Percentiles rank a stretch among this genome's conserved stretches.
phyloP scores from a whole-genome alignment of 225 moss, liverwort and hornwort genomes.

The Pleurozium schreberi region DNA sequence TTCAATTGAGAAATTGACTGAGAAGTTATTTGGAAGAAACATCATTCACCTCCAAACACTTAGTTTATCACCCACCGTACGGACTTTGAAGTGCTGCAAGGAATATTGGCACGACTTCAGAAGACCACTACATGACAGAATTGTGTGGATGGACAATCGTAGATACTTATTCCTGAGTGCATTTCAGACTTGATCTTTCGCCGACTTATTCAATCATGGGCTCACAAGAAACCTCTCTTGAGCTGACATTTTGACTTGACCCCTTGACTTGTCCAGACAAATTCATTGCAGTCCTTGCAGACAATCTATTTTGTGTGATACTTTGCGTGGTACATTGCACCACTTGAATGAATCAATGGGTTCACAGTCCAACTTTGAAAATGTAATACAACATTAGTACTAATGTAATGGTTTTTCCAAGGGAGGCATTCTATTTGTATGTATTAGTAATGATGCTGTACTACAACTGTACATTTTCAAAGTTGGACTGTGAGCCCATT shows the following conservation, averaged over 20 bases:
- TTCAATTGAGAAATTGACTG: not conserved
- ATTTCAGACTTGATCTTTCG: not conserved
- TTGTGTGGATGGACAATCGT: not conserved
- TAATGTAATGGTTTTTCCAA: too few species aligned
- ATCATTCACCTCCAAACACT: not conserved
- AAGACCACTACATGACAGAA: not conserved
- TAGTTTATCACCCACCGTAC: not conserved
- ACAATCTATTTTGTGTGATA: not conserved
- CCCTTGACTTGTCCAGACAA: not conserved
- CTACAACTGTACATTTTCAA: too few species aligned
- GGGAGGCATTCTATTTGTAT: too few species aligned
- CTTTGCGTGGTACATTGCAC: not conserved
- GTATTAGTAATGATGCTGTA: too few species aligned
- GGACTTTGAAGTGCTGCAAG: not conserved
- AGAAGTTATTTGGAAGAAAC: not conserved
- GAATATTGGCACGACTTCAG: not conserved
- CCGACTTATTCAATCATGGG: not conserved
- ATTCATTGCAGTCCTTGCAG: not conserved
- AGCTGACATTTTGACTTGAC: not conserved
- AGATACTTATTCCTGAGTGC: not conserved
- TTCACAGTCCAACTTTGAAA: too few species aligned
- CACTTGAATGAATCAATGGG: not conserved
- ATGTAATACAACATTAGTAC: too few species aligned
- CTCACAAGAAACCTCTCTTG: not conserved
- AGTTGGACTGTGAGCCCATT: too few species aligned